Conservation (phyloP, 495 filamentous ascomycete genomes). For the Immersiella caudata region DNA sequence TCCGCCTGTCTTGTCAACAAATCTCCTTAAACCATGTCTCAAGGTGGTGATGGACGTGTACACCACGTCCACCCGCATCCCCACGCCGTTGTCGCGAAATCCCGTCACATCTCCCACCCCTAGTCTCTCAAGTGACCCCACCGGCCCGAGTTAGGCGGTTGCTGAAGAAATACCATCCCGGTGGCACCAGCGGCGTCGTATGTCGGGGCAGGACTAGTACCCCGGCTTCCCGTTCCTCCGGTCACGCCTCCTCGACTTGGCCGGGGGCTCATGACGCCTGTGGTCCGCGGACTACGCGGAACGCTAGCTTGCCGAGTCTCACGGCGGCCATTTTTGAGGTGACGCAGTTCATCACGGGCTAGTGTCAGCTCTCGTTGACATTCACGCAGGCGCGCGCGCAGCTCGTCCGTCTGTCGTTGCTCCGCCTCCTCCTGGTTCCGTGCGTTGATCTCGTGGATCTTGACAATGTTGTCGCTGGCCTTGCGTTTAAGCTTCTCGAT, state of each 20-base stretch:
- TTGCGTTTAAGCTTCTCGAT: conserved; percentile 54
- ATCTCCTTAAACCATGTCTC: no score
- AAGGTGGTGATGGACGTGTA: no score
- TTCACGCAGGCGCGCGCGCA: conserved; percentile 57
- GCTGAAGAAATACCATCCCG: conserved; percentile 32
- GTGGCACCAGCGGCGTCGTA: conserved; percentile 26
- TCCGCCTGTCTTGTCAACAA: no score
- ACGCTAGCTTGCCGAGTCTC: conserved; percentile 53
- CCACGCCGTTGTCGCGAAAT: no score
- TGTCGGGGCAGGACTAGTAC: conserved; percentile 47
- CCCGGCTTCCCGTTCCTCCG: conserved; percentile 45
- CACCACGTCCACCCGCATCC: no score
- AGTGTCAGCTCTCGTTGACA: conserved; percentile 62
- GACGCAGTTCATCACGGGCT: conserved; percentile 39
- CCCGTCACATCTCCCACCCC: not conserved
- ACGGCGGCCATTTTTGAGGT: conserved; percentile 53
- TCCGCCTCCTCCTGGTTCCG: conserved; percentile 36
- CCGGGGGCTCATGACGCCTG: conserved; percentile 47
- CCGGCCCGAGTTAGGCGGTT: conserved; percentile 13
- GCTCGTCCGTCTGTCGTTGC: conserved; percentile 48
- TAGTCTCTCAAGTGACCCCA: conserved; percentile 1
- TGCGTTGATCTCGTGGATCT: conserved; percentile 56
- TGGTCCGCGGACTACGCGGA: conserved; percentile 50
- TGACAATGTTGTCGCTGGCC: conserved; percentile 53
- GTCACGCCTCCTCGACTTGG: conserved; percentile 31